These are phyloP conservation scores for Allium sativum DNA, from an alignment of 106 monocot genomes.

Conservation along the genomic window DNA sequence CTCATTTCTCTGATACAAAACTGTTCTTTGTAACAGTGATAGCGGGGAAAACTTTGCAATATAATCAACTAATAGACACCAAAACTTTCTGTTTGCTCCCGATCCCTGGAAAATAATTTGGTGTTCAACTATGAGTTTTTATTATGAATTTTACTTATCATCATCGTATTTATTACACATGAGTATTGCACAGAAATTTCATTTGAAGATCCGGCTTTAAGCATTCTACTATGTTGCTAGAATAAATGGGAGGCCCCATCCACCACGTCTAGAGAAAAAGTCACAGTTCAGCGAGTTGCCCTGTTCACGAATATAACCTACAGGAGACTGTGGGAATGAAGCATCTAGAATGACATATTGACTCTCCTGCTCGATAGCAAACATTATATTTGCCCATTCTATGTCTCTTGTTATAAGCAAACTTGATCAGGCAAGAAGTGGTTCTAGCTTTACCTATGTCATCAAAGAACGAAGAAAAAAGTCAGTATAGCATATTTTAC, in stretches of 20 bases:
- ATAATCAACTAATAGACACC: too few relatives aligned
- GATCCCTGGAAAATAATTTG: too few relatives aligned
- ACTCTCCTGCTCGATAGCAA: constrained; percentile 97
- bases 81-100: too few relatives aligned
- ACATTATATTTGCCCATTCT: constrained; percentile 98
- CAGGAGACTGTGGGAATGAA: constrained; percentile 43
- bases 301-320: constrained; percentile 74
- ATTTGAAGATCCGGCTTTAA: neutral
- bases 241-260: constrained; percentile 20
- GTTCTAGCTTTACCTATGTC: constrained; percentile 47
- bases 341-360: constrained; percentile 76
- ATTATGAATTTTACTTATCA: too few relatives aligned
- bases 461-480: constrained; percentile 2
- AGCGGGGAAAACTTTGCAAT: too few relatives aligned
- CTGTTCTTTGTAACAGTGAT: too few relatives aligned
- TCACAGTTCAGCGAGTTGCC: constrained; percentile 81
- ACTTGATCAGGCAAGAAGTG: constrained; percentile 75
- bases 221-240: neutral
- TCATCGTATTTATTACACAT: too few relatives aligned
- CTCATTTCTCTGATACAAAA: too few relatives aligned
- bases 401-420: constrained; percentile 91
- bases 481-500: neutral
- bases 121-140: too few relatives aligned
- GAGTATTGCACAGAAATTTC: too few relatives aligned
- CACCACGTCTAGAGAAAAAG: constrained; percentile 58